Base-by-base conservation (phyloP, 257 asterid genomes). In the Eustoma russellianum region DNA sequence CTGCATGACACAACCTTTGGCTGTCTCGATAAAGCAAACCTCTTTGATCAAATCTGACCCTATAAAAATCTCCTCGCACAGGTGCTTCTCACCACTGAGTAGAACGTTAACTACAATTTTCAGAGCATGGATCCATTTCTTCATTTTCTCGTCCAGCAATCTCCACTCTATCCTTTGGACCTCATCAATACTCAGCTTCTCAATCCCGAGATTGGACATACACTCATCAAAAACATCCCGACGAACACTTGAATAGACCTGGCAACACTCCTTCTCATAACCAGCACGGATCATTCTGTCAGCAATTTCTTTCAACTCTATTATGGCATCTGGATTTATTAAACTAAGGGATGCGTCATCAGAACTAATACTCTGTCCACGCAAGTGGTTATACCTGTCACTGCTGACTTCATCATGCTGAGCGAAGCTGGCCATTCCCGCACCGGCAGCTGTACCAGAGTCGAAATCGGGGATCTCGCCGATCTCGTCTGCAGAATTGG, bases 1-100 rank as follows among this genome's bases (percentile, higher is more conserved):
- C 82, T 91, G 95, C 97, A 87, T 82, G 64, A 91, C 83, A 43
- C 94, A 84, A 41, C 97, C 95, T 73, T 87, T 91, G 0, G 98
- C 74, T 19, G 95, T 73, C 75, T 87, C 97, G 24, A 81, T 56
- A 64, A 91, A 91, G 65, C 98, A 91, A 55, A 86, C 93, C 63
- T 88, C 95, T 70, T 73, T 74, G 59, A 85, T 81, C 83, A 82
- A 53, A 60, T 84, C 93, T 16, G 95, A 84, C 52, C 75, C 95
- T 14, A 64, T 52, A 68, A 92, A 85, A 43, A 87, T 76, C 67
- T 79, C 86, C 66, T 84, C 91, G 24, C 98, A 92, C 2, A 88
- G 68, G 55, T 58, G 72, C 63, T 88, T 92, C 72, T 87, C 97
- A 41, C 83, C 80, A 5, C 81, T 60, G 60, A 91, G 56, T 34